phyloP scores from a whole-genome alignment of 352 stramenopile species.

The Pythium apleroticum region DNA sequence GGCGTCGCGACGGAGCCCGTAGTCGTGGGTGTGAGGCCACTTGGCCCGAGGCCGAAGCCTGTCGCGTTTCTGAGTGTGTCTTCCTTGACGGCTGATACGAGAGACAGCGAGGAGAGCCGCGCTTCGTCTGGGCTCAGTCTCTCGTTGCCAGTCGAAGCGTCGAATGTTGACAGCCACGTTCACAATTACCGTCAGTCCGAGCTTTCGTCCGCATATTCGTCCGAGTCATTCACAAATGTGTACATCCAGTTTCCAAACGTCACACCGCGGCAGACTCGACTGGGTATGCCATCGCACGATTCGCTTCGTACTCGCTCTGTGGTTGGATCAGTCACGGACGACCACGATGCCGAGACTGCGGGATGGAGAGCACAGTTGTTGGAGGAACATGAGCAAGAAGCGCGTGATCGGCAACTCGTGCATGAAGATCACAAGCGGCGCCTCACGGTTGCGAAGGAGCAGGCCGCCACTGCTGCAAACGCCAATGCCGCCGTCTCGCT shows the following conservation, averaged over 20 bases:
- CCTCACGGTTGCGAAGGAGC: conserved; percentile 6
- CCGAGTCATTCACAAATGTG: conserved; percentile 29
- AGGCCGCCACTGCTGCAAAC: background rate
- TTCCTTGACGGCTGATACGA: background rate
- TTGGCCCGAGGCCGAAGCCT: conserved; percentile 12
- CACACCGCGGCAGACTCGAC: conserved; percentile 29
- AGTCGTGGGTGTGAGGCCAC: conserved; percentile 15
- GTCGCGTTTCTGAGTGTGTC: conserved; percentile 14
- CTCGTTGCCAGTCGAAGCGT: background rate
- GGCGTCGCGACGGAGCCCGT: conserved; percentile 5
- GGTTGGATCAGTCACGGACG: background rate
- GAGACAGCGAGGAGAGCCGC: background rate
- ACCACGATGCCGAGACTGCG: conserved; percentile 13
- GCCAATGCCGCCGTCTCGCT: background rate
- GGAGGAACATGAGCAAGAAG: conserved; percentile 18
- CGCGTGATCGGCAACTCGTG: conserved; percentile 2
- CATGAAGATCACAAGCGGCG: conserved; percentile 23
- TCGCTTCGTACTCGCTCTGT: background rate
- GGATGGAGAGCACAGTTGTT: conserved; percentile 12
- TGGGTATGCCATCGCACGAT: conserved; percentile 6
- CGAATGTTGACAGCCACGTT: no score
- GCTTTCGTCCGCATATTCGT: background rate
- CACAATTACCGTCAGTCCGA: background rate
- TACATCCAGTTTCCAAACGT: conserved; percentile 69
- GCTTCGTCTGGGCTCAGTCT: background rate